Evolutionary conservation across 306 rosid genomes (phyloP).

Genomic region (Comarum palustre): DNA sequence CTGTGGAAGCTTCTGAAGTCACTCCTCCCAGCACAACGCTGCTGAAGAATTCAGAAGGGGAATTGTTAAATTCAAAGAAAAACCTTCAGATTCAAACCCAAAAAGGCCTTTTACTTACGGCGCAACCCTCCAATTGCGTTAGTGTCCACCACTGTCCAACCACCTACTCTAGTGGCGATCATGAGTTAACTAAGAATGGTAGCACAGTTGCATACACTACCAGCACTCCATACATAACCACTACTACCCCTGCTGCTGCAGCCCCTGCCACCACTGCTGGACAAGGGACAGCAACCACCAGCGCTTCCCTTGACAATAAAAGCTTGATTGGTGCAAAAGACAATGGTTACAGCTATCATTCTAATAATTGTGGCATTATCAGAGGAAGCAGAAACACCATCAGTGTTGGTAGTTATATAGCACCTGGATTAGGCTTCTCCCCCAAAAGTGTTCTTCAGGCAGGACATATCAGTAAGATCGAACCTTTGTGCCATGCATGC

Average conservation of each 20-base stretch:
- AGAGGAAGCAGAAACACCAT: slow-evolving; percentile 28
- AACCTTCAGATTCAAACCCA: slow-evolving; percentile 23
- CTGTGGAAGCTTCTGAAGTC: slow-evolving; percentile 62
- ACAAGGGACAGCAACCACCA: slow-evolving; percentile 15
- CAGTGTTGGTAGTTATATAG: slow-evolving; percentile 25
- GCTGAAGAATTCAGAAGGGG: slow-evolving; percentile 23
- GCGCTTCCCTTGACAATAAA: slow-evolving; percentile 12
- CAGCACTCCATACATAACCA: neutral
- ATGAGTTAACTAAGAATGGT: slow-evolving; percentile 23
- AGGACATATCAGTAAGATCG: slow-evolving; percentile 17
- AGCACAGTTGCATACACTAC: slow-evolving; percentile 21
- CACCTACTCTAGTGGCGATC: slow-evolving; percentile 19
- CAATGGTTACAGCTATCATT: slow-evolving; percentile 16
- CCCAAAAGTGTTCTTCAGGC: slow-evolving; percentile 81
- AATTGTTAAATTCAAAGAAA: slow-evolving; percentile 22
- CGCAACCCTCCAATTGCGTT: slow-evolving; percentile 14
- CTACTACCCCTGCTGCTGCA: slow-evolving; percentile 2
- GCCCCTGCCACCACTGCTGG: slow-evolving; percentile 13
- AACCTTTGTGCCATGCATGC: slow-evolving; percentile 8
- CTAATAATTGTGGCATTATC: slow-evolving; percentile 16
- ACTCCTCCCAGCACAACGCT: slow-evolving; percentile 36
- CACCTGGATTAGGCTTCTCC: slow-evolving; percentile 57
- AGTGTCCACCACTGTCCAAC: slow-evolving; percentile 20
- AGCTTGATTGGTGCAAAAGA: slow-evolving; percentile 24
- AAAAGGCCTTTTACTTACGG: slow-evolving; percentile 33